Evolutionary conservation across 2,329 filamentous ascomycete genomes (phyloP).

Genomic region (Ophiostoma populinum): DNA sequence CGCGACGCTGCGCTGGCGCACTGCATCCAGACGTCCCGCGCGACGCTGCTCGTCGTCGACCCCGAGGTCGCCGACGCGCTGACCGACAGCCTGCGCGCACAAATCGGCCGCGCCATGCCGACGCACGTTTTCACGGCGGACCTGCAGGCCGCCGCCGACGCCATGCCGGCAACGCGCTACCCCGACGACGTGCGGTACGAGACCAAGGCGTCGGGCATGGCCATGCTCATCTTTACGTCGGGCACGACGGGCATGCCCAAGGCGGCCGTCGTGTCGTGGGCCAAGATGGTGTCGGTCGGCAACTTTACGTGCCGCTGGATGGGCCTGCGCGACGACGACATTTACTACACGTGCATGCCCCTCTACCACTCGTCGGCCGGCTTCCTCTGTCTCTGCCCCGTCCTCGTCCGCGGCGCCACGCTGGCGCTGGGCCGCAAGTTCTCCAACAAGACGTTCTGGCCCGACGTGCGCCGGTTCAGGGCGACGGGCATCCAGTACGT

Average conservation of each 20-base stretch:
- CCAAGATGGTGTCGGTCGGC: constrained; percentile 39
- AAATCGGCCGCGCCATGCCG: constrained; percentile 28
- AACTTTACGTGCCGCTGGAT: constrained; percentile 38
- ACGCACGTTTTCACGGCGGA: constrained; percentile 45
- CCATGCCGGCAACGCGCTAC: constrained; percentile 34
- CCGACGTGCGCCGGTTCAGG: constrained; percentile 50
- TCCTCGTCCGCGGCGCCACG: constrained; percentile 43
- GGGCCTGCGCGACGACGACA: constrained; percentile 40
- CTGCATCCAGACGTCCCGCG: constrained; percentile 51
- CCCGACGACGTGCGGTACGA: constrained; percentile 39
- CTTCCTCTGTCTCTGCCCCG: constrained; percentile 48
- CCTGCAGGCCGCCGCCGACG: constrained; percentile 34
- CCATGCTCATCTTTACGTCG: constrained; percentile 66
- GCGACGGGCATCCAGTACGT: constrained; percentile 76
- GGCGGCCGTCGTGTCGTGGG: constrained; percentile 59
- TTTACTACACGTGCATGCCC: constrained; percentile 78
- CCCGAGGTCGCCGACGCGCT: constrained; percentile 36
- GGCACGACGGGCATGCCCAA: constrained; percentile 78
- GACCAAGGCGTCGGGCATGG: constrained; percentile 37
- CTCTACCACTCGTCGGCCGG: constrained; percentile 72
- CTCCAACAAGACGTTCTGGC: constrained; percentile 61
- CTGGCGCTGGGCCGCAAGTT: constrained; percentile 62
- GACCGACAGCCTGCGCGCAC: constrained; percentile 36
- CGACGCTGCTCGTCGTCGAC: constrained; percentile 55
- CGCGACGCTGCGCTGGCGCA: constrained; percentile 53